phyloP scores from a whole-genome alignment of 2,329 filamentous ascomycete genomes.

The Neofusicoccum umdonicola region DNA sequence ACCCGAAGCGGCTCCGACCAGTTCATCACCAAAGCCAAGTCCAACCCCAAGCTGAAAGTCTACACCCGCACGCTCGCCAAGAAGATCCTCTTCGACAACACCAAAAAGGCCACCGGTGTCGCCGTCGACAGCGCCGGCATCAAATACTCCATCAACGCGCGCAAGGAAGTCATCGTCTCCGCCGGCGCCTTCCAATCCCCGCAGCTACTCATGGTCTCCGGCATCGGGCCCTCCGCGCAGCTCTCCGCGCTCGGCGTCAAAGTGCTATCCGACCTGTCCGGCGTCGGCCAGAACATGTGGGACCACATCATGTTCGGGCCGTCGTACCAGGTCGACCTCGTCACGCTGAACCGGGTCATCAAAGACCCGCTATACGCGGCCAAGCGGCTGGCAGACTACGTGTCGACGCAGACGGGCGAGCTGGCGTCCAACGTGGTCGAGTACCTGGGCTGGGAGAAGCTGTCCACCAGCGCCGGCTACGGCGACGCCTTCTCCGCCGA shows the following conservation, averaged over 20 bases:
- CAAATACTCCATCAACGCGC: conserved; percentile 26
- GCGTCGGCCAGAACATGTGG: conserved; percentile 35
- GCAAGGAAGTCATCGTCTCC: conserved; percentile 45
- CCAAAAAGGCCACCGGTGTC: conserved; percentile 27
- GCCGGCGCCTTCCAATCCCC: conserved; percentile 45
- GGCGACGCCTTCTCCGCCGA: conserved; percentile 10
- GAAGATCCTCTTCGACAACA: conserved; percentile 34
- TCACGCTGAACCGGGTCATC: conserved; percentile 23
- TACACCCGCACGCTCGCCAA: conserved; percentile 33
- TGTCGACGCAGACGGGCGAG: conserved; percentile 18
- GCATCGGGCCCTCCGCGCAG: conserved; percentile 29
- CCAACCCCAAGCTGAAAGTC: conserved; percentile 21
- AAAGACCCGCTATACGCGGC: conserved; percentile 18
- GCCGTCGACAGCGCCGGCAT: conserved; percentile 18
- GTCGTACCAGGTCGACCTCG: conserved; percentile 23
- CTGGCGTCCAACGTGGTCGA: conserved; percentile 26
- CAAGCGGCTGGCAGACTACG: conserved; percentile 24
- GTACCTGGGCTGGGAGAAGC: conserved; percentile 28
- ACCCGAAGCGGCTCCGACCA: conserved; percentile 26
- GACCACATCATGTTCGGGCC: conserved; percentile 26
- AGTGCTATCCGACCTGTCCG: conserved; percentile 23
- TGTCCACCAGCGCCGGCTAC: conserved; percentile 17
- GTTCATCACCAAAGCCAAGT: conserved; percentile 17
- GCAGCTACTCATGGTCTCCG: conserved; percentile 39
- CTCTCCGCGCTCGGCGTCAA: conserved; percentile 24